Evolutionary conservation across 495 filamentous ascomycete species (phyloP).

Genomic region (Hypoxylon rickii): DNA sequence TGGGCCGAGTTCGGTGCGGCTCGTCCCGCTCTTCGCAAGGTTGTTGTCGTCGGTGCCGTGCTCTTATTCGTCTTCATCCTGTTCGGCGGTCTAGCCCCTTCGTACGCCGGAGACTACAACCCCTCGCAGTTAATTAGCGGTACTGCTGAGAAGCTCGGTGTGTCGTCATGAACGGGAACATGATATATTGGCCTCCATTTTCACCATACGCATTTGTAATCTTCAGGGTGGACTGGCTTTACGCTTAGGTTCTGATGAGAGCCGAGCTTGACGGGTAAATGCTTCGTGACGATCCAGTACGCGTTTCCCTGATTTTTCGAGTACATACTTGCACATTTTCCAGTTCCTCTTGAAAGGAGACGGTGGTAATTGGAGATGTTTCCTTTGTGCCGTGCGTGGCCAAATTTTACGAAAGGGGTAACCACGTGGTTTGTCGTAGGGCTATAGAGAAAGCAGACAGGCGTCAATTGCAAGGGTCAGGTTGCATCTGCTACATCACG

Average conservation of each 20-base stretch:
- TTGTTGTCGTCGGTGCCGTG: constrained; percentile 64
- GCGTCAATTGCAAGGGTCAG: constrained; percentile 32
- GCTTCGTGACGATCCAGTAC: constrained; percentile 27
- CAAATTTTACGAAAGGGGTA: constrained; percentile 23
- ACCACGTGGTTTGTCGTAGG: constrained; percentile 16
- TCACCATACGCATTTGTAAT: constrained; percentile 42
- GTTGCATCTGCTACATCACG: constrained; percentile 32
- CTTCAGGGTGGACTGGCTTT: constrained; percentile 24
- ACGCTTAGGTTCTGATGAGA: constrained; percentile 11
- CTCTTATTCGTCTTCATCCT: constrained; percentile 69
- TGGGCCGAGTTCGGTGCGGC: constrained; percentile 87
- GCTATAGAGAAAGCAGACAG: constrained; percentile 29
- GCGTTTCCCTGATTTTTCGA: constrained; percentile 34
- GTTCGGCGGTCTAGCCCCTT: constrained; percentile 59
- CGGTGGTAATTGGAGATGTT: constrained; percentile 32
- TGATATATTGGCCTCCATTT: constrained; percentile 18
- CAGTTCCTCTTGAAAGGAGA: constrained; percentile 13
- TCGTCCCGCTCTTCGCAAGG: constrained; percentile 75
- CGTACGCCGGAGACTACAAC: constrained; percentile 53
- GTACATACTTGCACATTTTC: constrained; percentile 38
- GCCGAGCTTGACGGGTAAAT: constrained; percentile 21
- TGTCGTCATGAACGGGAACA: constrained; percentile 34
- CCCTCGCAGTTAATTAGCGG: constrained; percentile 49
- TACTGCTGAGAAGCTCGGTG: constrained; percentile 54
- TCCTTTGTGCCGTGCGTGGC: constrained; percentile 27